phyloP scores from a whole-genome alignment of 257 asterid species.

The Nicotiana knightiana region DNA sequence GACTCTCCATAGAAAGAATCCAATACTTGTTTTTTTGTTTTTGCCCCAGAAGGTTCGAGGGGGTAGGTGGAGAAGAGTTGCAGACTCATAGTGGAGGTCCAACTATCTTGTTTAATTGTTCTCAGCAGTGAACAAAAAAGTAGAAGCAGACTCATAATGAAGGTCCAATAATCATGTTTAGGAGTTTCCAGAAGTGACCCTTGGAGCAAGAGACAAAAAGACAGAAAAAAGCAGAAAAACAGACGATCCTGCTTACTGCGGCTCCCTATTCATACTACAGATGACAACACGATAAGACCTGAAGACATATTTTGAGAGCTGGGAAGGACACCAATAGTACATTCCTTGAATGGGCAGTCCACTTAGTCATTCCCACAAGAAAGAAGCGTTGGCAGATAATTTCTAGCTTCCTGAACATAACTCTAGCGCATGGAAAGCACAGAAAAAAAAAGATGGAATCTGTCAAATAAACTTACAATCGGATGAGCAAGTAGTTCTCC shows the following conservation, averaged over 20 bases:
- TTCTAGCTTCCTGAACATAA: background rate
- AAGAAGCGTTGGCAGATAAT: background rate
- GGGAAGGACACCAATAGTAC: background rate
- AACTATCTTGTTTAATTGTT: background rate
- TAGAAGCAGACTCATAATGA: background rate
- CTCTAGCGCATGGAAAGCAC: background rate
- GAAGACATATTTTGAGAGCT: background rate
- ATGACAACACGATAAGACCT: background rate
- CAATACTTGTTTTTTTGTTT: background rate
- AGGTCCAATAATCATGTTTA: background rate
- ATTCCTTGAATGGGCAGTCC: slow-evolving; percentile 2
- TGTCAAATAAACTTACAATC: slow-evolving; percentile 14
- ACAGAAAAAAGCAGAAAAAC: background rate
- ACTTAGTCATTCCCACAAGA: background rate
- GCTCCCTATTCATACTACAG: background rate
- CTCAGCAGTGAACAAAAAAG: background rate
- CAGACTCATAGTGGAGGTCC: background rate
- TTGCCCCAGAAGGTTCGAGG: background rate
- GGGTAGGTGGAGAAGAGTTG: background rate
- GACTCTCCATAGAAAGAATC: background rate
- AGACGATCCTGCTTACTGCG: background rate
- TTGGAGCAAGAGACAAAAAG: background rate
- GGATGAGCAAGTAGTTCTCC: slow-evolving; percentile 31
- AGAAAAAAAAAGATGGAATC: background rate
- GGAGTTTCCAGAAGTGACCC: background rate